These are phyloP conservation scores for Curvularia verruculosa DNA, from an alignment of 2,329 filamentous ascomycete species.

Conservation along the genomic window DNA sequence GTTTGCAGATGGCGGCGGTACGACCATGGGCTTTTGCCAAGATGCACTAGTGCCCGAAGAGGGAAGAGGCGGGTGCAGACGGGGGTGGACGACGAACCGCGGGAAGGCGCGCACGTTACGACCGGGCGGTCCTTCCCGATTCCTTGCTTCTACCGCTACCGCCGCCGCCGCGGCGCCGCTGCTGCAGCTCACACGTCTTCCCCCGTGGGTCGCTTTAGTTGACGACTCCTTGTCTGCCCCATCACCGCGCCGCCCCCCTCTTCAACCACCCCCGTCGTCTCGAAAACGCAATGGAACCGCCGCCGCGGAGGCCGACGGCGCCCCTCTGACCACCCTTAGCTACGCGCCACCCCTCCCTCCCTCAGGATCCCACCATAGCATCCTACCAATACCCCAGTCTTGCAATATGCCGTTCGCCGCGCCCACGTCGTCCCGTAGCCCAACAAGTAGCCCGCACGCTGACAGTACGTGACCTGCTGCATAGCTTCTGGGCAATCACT, in stretches of 20 bases:
- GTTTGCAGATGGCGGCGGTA: slow-evolving; percentile 26
- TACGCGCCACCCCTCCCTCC: slow-evolving; percentile 3
- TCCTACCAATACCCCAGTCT: slow-evolving; percentile 7
- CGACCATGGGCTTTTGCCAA: slow-evolving; percentile 29
- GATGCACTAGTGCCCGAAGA: slow-evolving; percentile 23
- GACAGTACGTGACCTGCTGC: slow-evolving; percentile 24
- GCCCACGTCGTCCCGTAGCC: slow-evolving; percentile 14
- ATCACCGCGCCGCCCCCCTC: neutral
- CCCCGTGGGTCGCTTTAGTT: slow-evolving; percentile 21
- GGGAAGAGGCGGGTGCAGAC: slow-evolving; percentile 27
- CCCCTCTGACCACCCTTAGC: neutral
- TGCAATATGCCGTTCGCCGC: slow-evolving; percentile 31
- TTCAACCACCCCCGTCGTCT: neutral
- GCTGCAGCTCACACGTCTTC: slow-evolving; percentile 22
- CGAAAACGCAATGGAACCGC: slow-evolving; percentile 24
- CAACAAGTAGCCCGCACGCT: slow-evolving; percentile 15
- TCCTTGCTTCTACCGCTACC: slow-evolving; percentile 18
- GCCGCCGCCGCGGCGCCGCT: slow-evolving; percentile 1
- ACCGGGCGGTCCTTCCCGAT: slow-evolving; percentile 34
- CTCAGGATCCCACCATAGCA: neutral
- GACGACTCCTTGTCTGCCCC: slow-evolving; percentile 9
- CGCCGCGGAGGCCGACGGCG: slow-evolving; percentile 20
- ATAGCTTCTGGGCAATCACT: slow-evolving; percentile 18
- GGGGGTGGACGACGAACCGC: slow-evolving; percentile 38
- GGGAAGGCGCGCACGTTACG: slow-evolving; percentile 47